Evolutionary conservation across 176 grass and related monocot genomes (phyloP).

Genomic region (Tillandsia leiboldiana): DNA sequence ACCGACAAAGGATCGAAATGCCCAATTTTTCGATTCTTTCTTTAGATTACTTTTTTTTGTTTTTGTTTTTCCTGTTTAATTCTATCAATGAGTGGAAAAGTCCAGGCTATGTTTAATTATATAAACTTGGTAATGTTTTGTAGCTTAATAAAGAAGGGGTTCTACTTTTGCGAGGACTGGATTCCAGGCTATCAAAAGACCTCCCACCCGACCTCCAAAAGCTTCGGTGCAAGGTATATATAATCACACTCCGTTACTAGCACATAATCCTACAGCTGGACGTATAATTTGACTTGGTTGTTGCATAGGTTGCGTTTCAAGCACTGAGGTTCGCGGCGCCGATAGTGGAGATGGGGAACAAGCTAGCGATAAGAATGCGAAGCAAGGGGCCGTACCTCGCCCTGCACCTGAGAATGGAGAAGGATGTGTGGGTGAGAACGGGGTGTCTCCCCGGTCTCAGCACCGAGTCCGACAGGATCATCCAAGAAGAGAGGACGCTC

Average conservation of each 20-base stretch:
- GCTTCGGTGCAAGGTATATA: conserved; percentile 48
- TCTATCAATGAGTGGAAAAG: too few relatives aligned
- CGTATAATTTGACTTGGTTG: background rate
- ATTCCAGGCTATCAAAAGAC: conserved; percentile 44
- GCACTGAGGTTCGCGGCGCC: conserved; percentile 29
- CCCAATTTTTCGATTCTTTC: background rate
- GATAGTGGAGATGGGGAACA: conserved; percentile 27
- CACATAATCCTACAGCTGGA: background rate
- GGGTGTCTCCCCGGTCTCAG: conserved; percentile 35
- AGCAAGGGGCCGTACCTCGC: conserved; percentile 40
- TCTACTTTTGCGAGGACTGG: conserved; percentile 40
- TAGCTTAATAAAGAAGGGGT: conserved; percentile 48
- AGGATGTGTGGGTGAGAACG: conserved; percentile 49
- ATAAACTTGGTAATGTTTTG: background rate
- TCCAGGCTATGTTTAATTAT: too few relatives aligned
- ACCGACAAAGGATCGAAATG: background rate
- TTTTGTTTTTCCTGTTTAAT: too few relatives aligned
- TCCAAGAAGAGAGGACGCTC: conserved; percentile 28
- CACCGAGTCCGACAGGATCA: conserved; percentile 18
- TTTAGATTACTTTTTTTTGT: too few relatives aligned
- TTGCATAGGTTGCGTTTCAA: conserved; percentile 36
- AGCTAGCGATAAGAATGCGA: conserved; percentile 30
- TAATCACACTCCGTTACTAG: background rate
- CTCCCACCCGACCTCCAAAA: conserved; percentile 44
- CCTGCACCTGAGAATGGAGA: conserved; percentile 40